Evolutionary conservation across 2,329 filamentous ascomycete genomes (phyloP), one percentile per base, ranked within the genome.

Genomic region (Calonectria pseudoturangicola): DNA sequence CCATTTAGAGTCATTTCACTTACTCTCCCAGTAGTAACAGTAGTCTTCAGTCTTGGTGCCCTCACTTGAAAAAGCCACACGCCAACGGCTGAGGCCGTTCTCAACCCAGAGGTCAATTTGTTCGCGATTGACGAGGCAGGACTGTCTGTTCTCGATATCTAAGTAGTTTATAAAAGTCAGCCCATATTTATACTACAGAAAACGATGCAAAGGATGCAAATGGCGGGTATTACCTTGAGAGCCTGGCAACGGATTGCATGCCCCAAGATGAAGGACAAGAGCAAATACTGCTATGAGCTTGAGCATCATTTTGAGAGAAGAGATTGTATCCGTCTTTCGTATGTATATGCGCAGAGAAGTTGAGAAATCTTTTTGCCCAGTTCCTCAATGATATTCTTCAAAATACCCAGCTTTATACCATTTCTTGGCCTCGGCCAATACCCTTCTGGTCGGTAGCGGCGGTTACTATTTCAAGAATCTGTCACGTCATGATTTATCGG

Each of bases 71-170:
- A 47, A 47, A 47, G 43, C 43, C 16, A 47, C 43, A 16, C 43
- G 43, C 43, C 43, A 47, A n/a, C 43, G 43, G 43, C 43, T 47
- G 43, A 47, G 43, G 16, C 43, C 43, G 21, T 47, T 47, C n/a
- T 47, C 43, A n/a, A 47, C 43, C 43, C 43, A 47, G 7, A 47
- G 18, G 43, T 47, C 43, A n/a, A 47, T 47, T 21, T 47, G 43
- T 16, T 47, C 43, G 4, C 43, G 43, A 9, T 47, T 47, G 16
- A 47, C 43, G 4, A 47, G 4, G 43, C 43, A 47, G 6, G 43
- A 47, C 18, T 47, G 43, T 21, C 43, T 47, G 43, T 18, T n/a
- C 7, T 47, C 18, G 16, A 47, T 15, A n/a, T 18, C 43, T 47
- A 47, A 15, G 4, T 21, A 9, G 4, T n/a, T 18, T n/a, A n/a